These are phyloP conservation scores for Durotheca rogersii DNA, from an alignment of 495 filamentous ascomycete species.

Conservation along the genomic window DNA sequence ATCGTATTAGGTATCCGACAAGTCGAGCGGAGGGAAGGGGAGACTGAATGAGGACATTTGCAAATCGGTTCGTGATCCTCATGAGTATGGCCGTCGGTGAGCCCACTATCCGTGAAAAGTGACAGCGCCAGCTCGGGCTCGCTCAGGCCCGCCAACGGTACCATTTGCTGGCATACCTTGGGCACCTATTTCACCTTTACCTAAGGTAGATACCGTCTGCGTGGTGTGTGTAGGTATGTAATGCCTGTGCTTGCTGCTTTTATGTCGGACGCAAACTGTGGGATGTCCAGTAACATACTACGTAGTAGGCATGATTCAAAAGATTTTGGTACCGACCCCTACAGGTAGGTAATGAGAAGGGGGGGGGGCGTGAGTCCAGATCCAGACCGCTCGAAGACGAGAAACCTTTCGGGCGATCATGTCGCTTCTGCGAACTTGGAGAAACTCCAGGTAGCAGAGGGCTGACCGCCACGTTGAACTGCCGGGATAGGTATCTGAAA, in stretches of 20 bases:
- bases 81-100: too few species aligned
- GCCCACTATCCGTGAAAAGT: too few species aligned
- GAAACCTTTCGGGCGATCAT: too few species aligned
- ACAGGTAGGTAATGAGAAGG: slow-evolving; percentile 17
- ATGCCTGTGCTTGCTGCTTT: slow-evolving; percentile 11
- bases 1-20: neutral
- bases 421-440: too few species aligned
- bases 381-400: slow-evolving; percentile 11
- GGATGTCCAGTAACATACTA: slow-evolving; percentile 12
- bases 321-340: too few species aligned
- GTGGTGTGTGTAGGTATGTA: neutral
- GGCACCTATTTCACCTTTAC: neutral
- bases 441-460: too few species aligned
- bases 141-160: neutral
- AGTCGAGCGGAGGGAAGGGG: neutral
- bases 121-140: slow-evolving; percentile 20
- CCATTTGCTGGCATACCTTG: slow-evolving; percentile 1
- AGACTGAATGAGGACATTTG: neutral
- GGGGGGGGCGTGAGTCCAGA: slow-evolving; percentile 1
- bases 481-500: slow-evolving; percentile 5
- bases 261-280: neutral
- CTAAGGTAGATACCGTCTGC: slow-evolving; percentile 7
- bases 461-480: slow-evolving; percentile 26
- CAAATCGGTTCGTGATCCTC: neutral
- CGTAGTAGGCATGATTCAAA: too few species aligned